Conservation (phyloP, 129 eudicot genomes). For the Sambucus nigra region DNA sequence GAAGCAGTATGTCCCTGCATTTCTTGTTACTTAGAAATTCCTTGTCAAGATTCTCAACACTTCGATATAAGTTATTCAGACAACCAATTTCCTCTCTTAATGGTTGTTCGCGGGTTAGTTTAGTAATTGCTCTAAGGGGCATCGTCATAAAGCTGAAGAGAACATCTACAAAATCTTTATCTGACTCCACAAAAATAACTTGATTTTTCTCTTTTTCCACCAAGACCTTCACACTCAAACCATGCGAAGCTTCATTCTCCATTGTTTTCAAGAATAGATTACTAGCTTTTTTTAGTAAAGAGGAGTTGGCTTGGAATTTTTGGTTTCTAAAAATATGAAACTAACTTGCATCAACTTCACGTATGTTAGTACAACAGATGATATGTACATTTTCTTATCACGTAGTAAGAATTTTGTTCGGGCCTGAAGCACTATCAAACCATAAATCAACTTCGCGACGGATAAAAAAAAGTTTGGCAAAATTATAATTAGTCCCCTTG, state of each 20-base stretch:
- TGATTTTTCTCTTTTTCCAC: conserved; percentile 17
- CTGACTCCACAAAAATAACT: conserved; percentile 23
- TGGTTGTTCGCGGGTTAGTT: conserved; percentile 3
- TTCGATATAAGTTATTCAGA: conserved; percentile 16
- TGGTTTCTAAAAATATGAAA: no score
- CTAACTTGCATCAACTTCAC: no score
- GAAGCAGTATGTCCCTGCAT: conserved; percentile 14
- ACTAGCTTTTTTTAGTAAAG: no score
- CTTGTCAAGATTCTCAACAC: conserved; percentile 12
- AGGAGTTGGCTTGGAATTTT: no score
- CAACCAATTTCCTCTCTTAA: conserved; percentile 16
- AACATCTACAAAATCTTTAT: conserved; percentile 20
- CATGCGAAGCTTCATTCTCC: conserved; percentile 9
- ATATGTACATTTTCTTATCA: no score
- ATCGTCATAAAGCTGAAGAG: conserved; percentile 23
- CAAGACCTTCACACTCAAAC: conserved; percentile 14
- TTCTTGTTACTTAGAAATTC: background rate
- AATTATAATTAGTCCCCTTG: no score
- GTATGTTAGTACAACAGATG: no score
- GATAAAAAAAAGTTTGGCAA: no score
- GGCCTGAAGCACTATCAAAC: no score
- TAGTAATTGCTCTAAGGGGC: conserved; percentile 21
- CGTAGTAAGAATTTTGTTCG: no score
- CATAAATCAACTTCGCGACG: no score
- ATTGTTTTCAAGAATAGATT: background rate